These are phyloP conservation scores for Pelargonium cotyledonis DNA, from an alignment of 441 rosid species.

Conservation along the genomic window DNA sequence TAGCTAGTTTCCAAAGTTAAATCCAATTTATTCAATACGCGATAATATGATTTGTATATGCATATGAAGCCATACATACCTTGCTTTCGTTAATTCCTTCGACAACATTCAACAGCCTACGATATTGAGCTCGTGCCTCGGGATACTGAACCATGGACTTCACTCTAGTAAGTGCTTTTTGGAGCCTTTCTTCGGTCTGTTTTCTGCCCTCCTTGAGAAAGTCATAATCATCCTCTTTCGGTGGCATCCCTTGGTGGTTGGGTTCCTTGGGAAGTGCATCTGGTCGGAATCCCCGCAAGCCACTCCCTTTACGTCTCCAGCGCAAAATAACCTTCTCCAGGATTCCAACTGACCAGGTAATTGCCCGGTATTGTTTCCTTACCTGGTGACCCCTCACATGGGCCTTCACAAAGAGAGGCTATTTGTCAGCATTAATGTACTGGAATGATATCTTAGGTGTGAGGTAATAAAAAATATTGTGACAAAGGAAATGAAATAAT, in stretches of 20 bases:
- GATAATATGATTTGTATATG: neutral
- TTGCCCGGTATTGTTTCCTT: constrained; percentile 61
- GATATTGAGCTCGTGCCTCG: constrained; percentile 82
- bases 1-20: too few relatives aligned
- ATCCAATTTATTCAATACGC: too few relatives aligned
- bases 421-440: neutral
- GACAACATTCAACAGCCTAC: constrained; percentile 64
- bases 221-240: constrained; percentile 68
- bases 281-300: constrained; percentile 72
- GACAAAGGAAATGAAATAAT: neutral
- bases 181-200: constrained; percentile 74
- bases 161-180: constrained; percentile 76
- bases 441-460: neutral
- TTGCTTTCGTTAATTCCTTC: constrained; percentile 62
- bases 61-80: constrained; percentile 31
- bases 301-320: constrained; percentile 81
- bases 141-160: constrained; percentile 87
- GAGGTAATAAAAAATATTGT: neutral
- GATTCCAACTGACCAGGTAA: constrained; percentile 80
- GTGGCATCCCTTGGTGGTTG: constrained; percentile 27
- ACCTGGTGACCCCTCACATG: constrained; percentile 83
- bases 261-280: constrained; percentile 43
- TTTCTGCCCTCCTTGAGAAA: constrained; percentile 76
- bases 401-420: constrained; percentile 40
- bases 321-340: constrained; percentile 77